These are phyloP conservation scores for Oryza meridionalis DNA, from an alignment of 176 grass and related monocot genomes.

Conservation along the genomic window DNA sequence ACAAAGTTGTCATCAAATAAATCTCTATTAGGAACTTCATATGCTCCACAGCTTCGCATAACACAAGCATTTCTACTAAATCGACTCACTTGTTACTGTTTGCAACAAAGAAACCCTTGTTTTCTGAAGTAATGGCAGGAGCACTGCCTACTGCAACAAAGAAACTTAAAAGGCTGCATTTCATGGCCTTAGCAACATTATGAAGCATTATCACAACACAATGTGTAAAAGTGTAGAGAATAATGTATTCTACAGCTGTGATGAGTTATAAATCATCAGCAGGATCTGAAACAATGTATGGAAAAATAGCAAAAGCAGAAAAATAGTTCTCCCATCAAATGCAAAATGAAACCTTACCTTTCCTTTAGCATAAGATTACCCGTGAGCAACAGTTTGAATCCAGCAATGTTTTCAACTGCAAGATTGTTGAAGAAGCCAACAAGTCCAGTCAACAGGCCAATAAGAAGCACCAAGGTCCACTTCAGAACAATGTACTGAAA, in stretches of 20 bases:
- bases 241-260: background rate
- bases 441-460: slow-evolving; percentile 69
- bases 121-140: background rate
- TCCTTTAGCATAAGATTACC: slow-evolving; percentile 68
- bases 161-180: background rate
- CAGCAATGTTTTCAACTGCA: slow-evolving; percentile 91
- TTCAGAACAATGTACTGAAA: slow-evolving; percentile 89
- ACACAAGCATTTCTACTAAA: background rate
- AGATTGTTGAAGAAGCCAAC: slow-evolving; percentile 93
- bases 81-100: background rate
- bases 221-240: background rate
- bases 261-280: background rate
- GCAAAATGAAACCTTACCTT: slow-evolving; percentile 50
- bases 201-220: slow-evolving; percentile 15
- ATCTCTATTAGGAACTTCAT: background rate
- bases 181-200: slow-evolving; percentile 13
- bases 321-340: background rate
- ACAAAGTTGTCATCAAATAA: background rate
- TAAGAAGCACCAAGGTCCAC: slow-evolving; percentile 82
- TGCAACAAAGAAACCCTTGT: background rate
- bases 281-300: slow-evolving; percentile 13
- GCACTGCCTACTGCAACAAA: background rate
- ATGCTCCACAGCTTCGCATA: background rate
- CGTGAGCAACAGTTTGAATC: slow-evolving; percentile 68
- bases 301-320: background rate